Evolutionary conservation across 441 rosid genomes (phyloP), one percentile per base, ranked within the genome.

Genomic region (Gossypium trilobum): DNA sequence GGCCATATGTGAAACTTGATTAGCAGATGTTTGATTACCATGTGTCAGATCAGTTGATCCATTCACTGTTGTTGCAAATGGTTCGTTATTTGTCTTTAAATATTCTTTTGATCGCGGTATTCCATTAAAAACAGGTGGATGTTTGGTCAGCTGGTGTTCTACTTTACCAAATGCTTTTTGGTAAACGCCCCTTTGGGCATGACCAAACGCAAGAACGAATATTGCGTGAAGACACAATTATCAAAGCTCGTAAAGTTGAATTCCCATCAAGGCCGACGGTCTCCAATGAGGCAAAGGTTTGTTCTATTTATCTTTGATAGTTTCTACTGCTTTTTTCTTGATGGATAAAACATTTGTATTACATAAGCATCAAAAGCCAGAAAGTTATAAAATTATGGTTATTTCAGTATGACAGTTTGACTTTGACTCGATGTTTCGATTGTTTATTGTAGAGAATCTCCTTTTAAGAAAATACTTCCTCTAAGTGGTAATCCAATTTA

Each of bases 111-210:
- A 75, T 31, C 6, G 11, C 23, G 60, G n/a, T 60, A 29, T 63
- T 27, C 63, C 56, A 27, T 79, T 73, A 59, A 71, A 79, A 77
- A 68, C 84, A 95, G 99, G 99, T 95, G 52, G 99, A 95, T 81
- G 98, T 93, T 39, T 95, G 99, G 99, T 91, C 99, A 64, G 94
- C 91, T 31, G 99, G 99, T 70, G 87, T 95, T 77, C 71, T 95
- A 66, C 87, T 89, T 77, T 95, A 95, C 84, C 98, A 95, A 82
- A 93, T 93, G 97, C 89, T 93, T 69, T 93, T 90, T 76, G 97
- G 98, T 39, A 88, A 85, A 80, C 93, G 99, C 62, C 99, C 98
- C 71, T 93, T 95, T 80, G 99, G 99, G 73, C 98, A 95, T 75
- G 99, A 95, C 78, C 99, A 95, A 79, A 85, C 88, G 76, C 99